Percentiles rank a stretch among this genome's conserved stretches.
Evolutionary conservation across 345 rosid species (phyloP).

Genomic region (Stellera chamaejasme): DNA sequence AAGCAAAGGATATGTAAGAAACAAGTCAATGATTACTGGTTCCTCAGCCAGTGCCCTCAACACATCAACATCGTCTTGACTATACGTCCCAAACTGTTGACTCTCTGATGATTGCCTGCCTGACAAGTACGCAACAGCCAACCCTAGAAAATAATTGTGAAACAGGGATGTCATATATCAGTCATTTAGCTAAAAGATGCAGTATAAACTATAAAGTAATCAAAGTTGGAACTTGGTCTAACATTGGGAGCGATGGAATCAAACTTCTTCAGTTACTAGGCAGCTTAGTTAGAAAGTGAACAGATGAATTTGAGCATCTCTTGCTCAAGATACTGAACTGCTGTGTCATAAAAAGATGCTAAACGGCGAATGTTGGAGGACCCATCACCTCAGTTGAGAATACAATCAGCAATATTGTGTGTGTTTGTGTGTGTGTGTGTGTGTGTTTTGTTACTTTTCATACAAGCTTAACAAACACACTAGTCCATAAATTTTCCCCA

Average conservation of each 20-base stretch:
- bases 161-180: slow-evolving; percentile 14
- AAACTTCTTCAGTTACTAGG: too few species aligned
- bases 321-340: background rate
- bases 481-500: too few species aligned
- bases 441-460: too few species aligned
- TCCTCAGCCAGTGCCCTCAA: slow-evolving; percentile 93
- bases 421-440: too few species aligned
- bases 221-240: too few species aligned
- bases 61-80: slow-evolving; percentile 80
- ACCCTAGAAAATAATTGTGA: slow-evolving; percentile 36
- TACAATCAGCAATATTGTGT: too few species aligned
- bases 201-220: too few species aligned
- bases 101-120: slow-evolving; percentile 51
- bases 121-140: slow-evolving; percentile 73
- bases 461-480: background rate
- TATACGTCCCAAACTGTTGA: slow-evolving; percentile 65
- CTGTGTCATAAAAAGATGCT: background rate
- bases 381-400: too few species aligned
- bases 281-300: too few species aligned
- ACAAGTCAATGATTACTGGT: slow-evolving; percentile 68
- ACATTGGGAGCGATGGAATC: too few species aligned
- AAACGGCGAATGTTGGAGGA: too few species aligned
- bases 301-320: background rate
- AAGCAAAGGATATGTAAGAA: slow-evolving; percentile 78
- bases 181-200: too few species aligned